These are phyloP conservation scores for Dactylis glomerata DNA, from an alignment of 176 grass and related monocot species.

Conservation along the genomic window DNA sequence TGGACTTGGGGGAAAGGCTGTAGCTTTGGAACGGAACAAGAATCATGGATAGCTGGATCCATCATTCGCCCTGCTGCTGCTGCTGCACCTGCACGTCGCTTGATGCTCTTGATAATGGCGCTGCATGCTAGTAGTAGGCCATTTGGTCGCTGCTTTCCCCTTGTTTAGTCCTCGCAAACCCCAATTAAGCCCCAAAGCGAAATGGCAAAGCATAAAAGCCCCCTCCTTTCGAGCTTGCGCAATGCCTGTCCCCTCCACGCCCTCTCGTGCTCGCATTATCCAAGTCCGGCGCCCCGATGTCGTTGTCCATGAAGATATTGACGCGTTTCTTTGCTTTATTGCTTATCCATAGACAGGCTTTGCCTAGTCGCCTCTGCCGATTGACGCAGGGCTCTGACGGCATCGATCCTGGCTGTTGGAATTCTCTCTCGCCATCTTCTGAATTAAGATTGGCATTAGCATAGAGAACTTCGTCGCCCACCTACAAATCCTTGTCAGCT, in stretches of 20 bases:
- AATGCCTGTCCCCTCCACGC: background rate
- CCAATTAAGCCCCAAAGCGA: background rate
- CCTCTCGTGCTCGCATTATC: background rate
- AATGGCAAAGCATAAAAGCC: background rate
- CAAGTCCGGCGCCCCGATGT: background rate
- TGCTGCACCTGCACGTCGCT: no score
- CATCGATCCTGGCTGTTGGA: background rate
- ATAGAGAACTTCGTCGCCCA: no score
- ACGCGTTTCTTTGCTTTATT: no score
- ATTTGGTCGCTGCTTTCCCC: no score
- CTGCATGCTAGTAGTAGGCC: no score
- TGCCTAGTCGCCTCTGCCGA: background rate
- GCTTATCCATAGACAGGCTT: background rate
- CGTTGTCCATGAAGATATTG: background rate
- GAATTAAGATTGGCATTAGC: no score
- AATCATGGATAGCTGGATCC: no score
- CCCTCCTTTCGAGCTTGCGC: background rate
- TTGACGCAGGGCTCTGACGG: background rate
- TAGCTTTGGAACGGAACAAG: no score
- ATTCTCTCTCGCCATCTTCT: background rate
- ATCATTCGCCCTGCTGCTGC: no score
- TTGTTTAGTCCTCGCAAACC: no score
- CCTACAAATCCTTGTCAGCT: background rate
- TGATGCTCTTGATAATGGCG: no score
- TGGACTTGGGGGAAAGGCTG: no score